Conservation (phyloP, 1,284 basidiomycete genomes). For the Sanghuangporus weigelae region DNA sequence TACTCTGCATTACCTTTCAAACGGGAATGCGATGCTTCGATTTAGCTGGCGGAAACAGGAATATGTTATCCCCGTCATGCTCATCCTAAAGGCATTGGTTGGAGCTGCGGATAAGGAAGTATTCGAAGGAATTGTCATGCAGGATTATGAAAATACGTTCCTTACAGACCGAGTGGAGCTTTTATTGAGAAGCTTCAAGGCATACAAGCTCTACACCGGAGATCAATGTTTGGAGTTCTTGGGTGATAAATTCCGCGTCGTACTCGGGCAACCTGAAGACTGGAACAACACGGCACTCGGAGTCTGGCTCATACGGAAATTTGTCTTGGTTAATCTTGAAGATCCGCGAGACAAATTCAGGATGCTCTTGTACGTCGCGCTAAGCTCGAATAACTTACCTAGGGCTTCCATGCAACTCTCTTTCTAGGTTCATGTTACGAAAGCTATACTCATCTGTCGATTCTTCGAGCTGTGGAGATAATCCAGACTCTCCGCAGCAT, state of each 20-base stretch:
- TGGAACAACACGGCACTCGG: conserved; percentile 86
- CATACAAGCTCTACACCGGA: conserved; percentile 85
- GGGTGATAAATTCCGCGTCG: conserved; percentile 97
- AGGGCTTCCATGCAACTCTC: background rate
- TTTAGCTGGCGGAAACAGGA: conserved; percentile 99
- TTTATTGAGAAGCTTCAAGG: conserved; percentile 96
- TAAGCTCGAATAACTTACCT: conserved; percentile 10
- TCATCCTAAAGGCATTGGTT: conserved; percentile 94
- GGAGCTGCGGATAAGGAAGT: conserved; percentile 95
- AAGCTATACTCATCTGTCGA: conserved; percentile 95
- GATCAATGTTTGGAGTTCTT: conserved; percentile 93
- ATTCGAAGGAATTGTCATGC: conserved; percentile 96
- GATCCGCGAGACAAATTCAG: conserved; percentile 94
- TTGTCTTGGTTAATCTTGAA: conserved; percentile 89
- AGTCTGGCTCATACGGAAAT: conserved; percentile 77
- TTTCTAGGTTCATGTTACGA: conserved; percentile 89
- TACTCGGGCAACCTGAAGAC: conserved; percentile 90
- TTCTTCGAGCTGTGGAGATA: conserved; percentile 88
- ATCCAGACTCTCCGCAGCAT: conserved; percentile 98
- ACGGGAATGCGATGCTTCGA: conserved; percentile 91
- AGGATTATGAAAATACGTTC: conserved; percentile 97
- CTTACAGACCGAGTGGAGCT: conserved; percentile 96
- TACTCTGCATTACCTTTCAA: conserved; percentile 94
- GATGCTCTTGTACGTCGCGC: conserved; percentile 76
- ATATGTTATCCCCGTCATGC: conserved; percentile 98